Conservation (phyloP, 1,139 yeast genomes). For the Hemisphaericaspora xylofermentans region DNA sequence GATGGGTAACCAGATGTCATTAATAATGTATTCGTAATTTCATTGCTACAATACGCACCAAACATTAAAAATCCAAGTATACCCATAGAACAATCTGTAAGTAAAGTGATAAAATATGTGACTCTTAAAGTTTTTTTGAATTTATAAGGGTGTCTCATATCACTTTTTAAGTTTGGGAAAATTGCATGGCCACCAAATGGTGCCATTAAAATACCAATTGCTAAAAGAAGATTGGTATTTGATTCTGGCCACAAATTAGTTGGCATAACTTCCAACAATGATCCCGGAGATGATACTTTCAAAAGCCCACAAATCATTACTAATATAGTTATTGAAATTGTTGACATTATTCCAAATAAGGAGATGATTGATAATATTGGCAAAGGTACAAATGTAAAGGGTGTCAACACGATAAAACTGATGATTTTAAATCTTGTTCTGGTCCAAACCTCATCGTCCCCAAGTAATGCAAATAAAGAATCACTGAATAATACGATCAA, state of each 20-base stretch:
- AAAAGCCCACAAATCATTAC: conserved; percentile 42
- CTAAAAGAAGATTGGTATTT: conserved; percentile 40
- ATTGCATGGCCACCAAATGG: conserved; percentile 67
- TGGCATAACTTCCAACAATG: conserved; percentile 42
- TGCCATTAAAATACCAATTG: conserved; percentile 58
- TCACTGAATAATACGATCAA: conserved; percentile 56
- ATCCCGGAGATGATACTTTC: conserved; percentile 43
- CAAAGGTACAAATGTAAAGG: conserved; percentile 47
- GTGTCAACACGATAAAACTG: conserved; percentile 44
- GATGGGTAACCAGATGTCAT: conserved; percentile 71
- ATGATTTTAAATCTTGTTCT: conserved; percentile 36
- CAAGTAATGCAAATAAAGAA: conserved; percentile 45
- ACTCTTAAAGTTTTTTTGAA: conserved; percentile 37
- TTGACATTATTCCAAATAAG: conserved; percentile 44
- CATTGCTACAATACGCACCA: conserved; percentile 73
- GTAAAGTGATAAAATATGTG: conserved; percentile 62
- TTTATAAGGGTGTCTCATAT: conserved; percentile 55
- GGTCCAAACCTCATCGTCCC: conserved; percentile 41
- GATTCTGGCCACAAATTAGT: conserved; percentile 49
- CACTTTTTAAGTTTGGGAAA: conserved; percentile 57
- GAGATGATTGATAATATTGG: conserved; percentile 45
- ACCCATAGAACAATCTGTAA: conserved; percentile 76
- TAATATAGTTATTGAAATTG: conserved; percentile 41
- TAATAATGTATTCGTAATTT: conserved; percentile 76
- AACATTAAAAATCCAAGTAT: conserved; percentile 85